phyloP scores from a whole-genome alignment of 345 rosid genomes.

The Salix brachista region DNA sequence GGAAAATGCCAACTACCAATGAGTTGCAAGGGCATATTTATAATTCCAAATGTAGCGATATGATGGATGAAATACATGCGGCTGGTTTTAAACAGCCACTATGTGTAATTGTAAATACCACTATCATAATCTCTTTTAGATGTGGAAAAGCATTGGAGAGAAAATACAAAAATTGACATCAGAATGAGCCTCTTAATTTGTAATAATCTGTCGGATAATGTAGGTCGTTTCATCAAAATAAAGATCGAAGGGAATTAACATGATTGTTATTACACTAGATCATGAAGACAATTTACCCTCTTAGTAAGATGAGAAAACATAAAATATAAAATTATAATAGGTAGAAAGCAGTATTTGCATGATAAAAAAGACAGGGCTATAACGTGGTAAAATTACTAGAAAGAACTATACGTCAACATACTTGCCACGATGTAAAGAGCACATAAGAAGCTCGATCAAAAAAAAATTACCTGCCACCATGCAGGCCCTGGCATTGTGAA shows the following conservation, averaged over 20 bases:
- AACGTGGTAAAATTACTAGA: not conserved
- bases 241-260: not conserved
- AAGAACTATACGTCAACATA: not conserved
- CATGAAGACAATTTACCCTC: not conserved
- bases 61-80: not conserved
- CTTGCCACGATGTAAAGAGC: not conserved
- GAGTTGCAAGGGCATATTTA: not conserved
- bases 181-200: not conserved
- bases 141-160: not conserved
- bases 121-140: not conserved
- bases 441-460: conserved; percentile 1
- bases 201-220: not conserved
- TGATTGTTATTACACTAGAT: not conserved
- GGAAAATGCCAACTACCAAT: not conserved
- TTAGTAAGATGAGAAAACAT: not conserved
- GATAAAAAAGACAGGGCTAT: not conserved
- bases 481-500: conserved; percentile 85
- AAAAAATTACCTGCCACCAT: conserved; percentile 85
- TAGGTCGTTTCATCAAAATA: not conserved
- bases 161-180: not conserved
- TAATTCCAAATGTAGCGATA: not conserved
- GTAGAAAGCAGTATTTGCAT: not conserved
- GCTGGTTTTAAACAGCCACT: not conserved
- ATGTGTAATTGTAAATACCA: not conserved
- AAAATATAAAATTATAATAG: no score